Base-by-base conservation (phyloP, 129 eudicot genomes). In the Rutidosis leptorrhynchoides region DNA sequence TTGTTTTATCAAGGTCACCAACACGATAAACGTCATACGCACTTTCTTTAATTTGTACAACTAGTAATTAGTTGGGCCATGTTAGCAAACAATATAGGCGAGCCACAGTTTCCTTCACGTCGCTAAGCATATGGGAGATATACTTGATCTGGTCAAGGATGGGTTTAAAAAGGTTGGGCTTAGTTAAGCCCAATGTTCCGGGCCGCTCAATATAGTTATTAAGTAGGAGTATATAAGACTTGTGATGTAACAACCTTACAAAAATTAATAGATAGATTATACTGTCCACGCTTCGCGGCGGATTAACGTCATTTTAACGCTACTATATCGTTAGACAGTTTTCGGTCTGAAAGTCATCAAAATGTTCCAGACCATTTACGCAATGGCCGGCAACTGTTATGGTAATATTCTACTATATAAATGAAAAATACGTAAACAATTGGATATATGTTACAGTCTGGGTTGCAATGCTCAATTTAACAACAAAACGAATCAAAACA, bases 21-120 rank as follows among this genome's bases (percentile, higher is more conserved):
- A 90, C 95, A 63, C 91, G 92, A n/a, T 87, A 90, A 48, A 90
- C 97, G 78, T 82, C 97, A 78, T 90, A 77, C 7, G 73, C 86
- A 83, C 82, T 74, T 65, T 86, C 96, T 15, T 83, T 78, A 4
- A n/a, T n/a, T n/a, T n/a, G 74, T 77, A 15, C 73, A 55, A 51
- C 77, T 64, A 9, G 86, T 79, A 78, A 80, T 90, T 70, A 86
- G 84, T 76, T 86, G 90, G 20, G 83, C 81, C 65, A 73, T 77
- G 70, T 64, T 83, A 33, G 87, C 85, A 56, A 87, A 71, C 4
- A 78, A 81, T 64, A 48, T 69, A 68, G 74, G 56, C 4, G 73
- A 64, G 26, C 52, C 60, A 58, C 52, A 52, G 29, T 69, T 80
- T 59, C 83, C 76, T 64, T 79, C 80, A 52, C 71, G 78, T 72